Percentiles rank a stretch among this genome's conserved stretches.
phyloP scores from a whole-genome alignment of 2,329 filamentous ascomycete genomes.

The Spiromastix sp. region DNA sequence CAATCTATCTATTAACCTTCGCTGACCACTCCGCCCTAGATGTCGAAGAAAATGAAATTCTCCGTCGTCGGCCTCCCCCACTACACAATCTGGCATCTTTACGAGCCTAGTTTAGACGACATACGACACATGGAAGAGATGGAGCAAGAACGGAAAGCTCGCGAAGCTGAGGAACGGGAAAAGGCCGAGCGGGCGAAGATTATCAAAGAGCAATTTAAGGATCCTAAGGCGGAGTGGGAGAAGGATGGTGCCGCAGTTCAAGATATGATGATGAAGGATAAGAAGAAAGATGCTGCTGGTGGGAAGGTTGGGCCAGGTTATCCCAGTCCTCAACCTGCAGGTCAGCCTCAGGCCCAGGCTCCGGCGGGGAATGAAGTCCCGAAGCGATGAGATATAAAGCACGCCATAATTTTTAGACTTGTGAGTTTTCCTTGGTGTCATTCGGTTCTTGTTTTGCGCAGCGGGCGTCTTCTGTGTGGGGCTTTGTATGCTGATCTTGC shows the following conservation, averaged over 20 bases:
- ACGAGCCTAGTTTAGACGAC: conserved; percentile 97
- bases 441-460: too few species aligned
- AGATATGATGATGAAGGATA: conserved; percentile 52
- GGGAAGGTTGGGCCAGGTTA: background rate
- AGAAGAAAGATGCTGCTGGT: conserved; percentile 23
- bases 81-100: conserved; percentile 98
- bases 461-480: too few species aligned
- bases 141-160: conserved; percentile 73
- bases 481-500: too few species aligned
- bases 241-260: conserved; percentile 76
- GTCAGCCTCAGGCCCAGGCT: too few species aligned
- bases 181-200: conserved; percentile 64
- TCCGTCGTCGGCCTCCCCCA: conserved; percentile 93
- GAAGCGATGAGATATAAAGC: background rate
- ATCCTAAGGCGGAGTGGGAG: conserved; percentile 72
- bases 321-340: too few species aligned
- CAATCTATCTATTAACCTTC: conserved; percentile 6
- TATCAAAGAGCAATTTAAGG: conserved; percentile 70
- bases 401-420: background rate
- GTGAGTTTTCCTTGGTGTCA: too few species aligned
- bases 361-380: too few species aligned
- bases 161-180: conserved; percentile 69
- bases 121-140: conserved; percentile 98
- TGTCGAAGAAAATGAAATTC: conserved; percentile 93
- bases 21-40: conserved; percentile 44